Evolutionary conservation across 345 rosid species (phyloP).

Genomic region (Turnera subulata): DNA sequence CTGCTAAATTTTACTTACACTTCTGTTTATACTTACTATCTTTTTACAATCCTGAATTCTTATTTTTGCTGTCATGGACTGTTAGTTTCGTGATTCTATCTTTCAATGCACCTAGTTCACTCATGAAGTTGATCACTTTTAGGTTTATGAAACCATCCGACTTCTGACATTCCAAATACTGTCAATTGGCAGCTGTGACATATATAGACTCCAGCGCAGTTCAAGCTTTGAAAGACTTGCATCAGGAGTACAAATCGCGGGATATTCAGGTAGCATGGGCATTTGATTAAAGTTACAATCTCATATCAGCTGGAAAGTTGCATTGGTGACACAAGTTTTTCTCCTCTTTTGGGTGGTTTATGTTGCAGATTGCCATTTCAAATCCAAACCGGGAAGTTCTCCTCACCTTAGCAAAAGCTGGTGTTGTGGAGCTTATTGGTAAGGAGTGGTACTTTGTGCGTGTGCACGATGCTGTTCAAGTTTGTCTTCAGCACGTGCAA

Average conservation of each 20-base stretch:
- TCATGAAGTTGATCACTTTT: too few relatives aligned
- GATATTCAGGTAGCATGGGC: slow-evolving; percentile 60
- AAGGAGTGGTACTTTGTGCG: slow-evolving; percentile 95
- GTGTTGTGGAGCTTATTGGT: slow-evolving; percentile 69
- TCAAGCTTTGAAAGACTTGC: slow-evolving; percentile 86
- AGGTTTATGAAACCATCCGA: too few relatives aligned
- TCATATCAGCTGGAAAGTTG: not conserved
- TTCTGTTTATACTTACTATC: too few relatives aligned
- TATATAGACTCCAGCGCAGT: slow-evolving; percentile 88
- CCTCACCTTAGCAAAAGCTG: slow-evolving; percentile 70
- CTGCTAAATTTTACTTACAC: too few relatives aligned
- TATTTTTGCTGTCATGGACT: too few relatives aligned
- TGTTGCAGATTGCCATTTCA: slow-evolving; percentile 72
- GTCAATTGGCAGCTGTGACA: slow-evolving; percentile 59
- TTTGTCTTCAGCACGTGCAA: slow-evolving; percentile 82
- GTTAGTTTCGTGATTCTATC: too few relatives aligned
- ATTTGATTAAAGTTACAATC: not conserved
- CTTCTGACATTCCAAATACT: not conserved
- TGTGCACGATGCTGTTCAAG: slow-evolving; percentile 93
- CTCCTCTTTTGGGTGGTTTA: not conserved
- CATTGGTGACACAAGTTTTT: not conserved
- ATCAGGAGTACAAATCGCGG: slow-evolving; percentile 80
- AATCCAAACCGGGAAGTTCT: slow-evolving; percentile 83
- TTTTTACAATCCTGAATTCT: too few relatives aligned
- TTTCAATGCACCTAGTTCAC: too few relatives aligned